Conservation (phyloP, 1,139 yeast species). For the Scheffersomyces insectosa region DNA sequence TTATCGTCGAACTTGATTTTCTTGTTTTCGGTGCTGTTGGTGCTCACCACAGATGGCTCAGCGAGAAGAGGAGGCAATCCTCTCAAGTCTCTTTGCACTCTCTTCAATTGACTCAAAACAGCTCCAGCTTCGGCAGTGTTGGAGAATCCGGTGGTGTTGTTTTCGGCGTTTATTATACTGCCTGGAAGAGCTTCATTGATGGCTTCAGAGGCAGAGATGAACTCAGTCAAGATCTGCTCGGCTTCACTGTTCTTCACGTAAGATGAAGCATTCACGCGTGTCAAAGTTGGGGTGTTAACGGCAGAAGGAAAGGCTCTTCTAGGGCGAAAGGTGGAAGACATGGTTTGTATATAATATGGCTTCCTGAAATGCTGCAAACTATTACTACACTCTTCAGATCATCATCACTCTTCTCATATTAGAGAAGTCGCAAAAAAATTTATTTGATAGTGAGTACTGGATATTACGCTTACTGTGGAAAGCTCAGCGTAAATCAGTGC, state of each 20-base stretch:
- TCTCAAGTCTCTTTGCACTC: constrained; percentile 70
- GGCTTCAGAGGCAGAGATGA: constrained; percentile 38
- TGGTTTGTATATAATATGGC: background rate
- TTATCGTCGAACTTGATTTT: constrained; percentile 26
- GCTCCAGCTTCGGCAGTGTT: constrained; percentile 29
- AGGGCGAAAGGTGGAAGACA: constrained; percentile 14
- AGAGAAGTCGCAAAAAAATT: no score
- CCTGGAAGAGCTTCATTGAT: constrained; percentile 12
- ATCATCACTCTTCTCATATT: no score
- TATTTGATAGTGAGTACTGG: no score
- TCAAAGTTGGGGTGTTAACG: constrained; percentile 51
- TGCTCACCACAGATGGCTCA: constrained; percentile 17
- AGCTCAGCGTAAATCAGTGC: no score
- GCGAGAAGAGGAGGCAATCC: constrained; percentile 66
- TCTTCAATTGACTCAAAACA: constrained; percentile 56
- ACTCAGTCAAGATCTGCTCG: constrained; percentile 46
- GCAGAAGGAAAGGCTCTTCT: constrained; percentile 46
- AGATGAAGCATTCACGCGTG: constrained; percentile 32
- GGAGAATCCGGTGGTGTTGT: constrained; percentile 21
- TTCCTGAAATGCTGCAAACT: no score
- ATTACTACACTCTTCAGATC: no score
- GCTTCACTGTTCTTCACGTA: constrained; percentile 41
- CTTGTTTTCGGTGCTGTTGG: constrained; percentile 21
- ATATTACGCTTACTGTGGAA: no score
- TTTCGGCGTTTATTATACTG: constrained; percentile 8